Percentiles rank a stretch among this genome's conserved stretches.
phyloP scores from a whole-genome alignment of 352 stramenopile species.

The Pythium chondricola region DNA sequence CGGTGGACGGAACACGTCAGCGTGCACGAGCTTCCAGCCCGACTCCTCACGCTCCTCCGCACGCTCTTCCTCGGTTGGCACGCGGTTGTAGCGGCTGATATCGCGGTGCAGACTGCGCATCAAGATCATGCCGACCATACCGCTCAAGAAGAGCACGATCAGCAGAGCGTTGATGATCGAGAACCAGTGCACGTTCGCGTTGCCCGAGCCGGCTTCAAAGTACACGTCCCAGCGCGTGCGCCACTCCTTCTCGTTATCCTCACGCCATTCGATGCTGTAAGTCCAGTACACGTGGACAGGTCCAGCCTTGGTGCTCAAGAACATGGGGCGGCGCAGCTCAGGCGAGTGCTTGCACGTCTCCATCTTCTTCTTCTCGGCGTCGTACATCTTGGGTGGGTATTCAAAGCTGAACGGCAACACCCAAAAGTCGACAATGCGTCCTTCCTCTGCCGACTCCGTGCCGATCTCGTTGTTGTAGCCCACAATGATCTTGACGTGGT shows the following conservation, averaged over 20 bases:
- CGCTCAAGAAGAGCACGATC: constrained; percentile 98
- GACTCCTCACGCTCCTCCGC: constrained; percentile 97
- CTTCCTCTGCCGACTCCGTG: constrained; percentile 63
- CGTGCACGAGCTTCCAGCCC: constrained; percentile 99
- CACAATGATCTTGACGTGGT: constrained; percentile 99
- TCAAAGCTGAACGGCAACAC: constrained; percentile 96
- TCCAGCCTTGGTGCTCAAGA: constrained; percentile 75
- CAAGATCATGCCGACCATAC: constrained; percentile 99
- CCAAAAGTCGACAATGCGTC: constrained; percentile 98
- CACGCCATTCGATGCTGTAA: constrained; percentile 98
- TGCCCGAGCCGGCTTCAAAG: constrained; percentile 86
- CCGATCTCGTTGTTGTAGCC: constrained; percentile 92
- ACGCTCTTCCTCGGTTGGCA: constrained; percentile 94
- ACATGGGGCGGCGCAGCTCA: constrained; percentile 64
- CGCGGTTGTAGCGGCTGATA: constrained; percentile 97
- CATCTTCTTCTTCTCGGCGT: constrained; percentile 68
- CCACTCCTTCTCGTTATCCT: constrained; percentile 94
- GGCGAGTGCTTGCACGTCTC: constrained; percentile 61
- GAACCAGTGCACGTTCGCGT: constrained; percentile 99
- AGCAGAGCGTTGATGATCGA: constrained; percentile 99
- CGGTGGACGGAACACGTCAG: constrained; percentile 98
- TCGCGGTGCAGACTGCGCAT: constrained; percentile 97
- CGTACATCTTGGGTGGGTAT: constrained; percentile 80
- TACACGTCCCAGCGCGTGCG: constrained; percentile 99
- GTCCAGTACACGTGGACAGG: constrained; percentile 91